Conservation (phyloP, 805 yeast genomes). For the Yarrowia sp. region DNA sequence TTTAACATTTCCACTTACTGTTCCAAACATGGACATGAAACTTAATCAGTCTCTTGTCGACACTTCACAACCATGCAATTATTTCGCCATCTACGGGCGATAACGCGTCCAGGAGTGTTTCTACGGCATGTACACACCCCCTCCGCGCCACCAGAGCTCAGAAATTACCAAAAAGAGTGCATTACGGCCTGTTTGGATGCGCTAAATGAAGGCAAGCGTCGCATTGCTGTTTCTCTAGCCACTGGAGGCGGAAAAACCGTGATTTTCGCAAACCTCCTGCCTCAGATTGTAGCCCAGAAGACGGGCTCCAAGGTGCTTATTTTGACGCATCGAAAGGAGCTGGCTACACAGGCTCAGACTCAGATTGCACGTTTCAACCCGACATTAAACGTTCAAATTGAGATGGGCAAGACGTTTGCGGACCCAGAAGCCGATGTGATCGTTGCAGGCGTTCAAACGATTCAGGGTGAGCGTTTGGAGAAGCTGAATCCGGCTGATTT, state of each 20-base stretch:
- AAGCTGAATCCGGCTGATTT: constrained; percentile 57
- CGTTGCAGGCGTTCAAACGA: constrained; percentile 73
- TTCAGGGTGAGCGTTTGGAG: constrained; percentile 51
- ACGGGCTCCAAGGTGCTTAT: constrained; percentile 49
- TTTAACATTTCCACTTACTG: too few species aligned
- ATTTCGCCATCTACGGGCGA: background rate
- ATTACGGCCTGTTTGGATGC: constrained; percentile 54
- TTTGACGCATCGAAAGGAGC: constrained; percentile 77
- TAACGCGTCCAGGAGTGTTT: background rate
- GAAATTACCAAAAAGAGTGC: constrained; percentile 71
- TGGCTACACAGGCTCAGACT: constrained; percentile 65
- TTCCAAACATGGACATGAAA: background rate
- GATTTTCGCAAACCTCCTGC: constrained; percentile 34
- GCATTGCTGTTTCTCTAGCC: constrained; percentile 81
- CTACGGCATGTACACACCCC: background rate
- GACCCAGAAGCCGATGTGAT: constrained; percentile 56
- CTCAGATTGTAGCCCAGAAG: constrained; percentile 38
- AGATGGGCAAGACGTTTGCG: constrained; percentile 59
- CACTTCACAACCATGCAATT: background rate
- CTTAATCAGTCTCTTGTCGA: background rate
- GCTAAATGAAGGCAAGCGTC: constrained; percentile 45
- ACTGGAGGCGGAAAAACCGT: constrained; percentile 95
- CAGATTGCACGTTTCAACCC: constrained; percentile 54
- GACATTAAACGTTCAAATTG: constrained; percentile 54
- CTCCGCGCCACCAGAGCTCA: constrained; percentile 31